Evolutionary conservation across 2,329 filamentous ascomycete species (phyloP), one percentile per base, ranked within the genome.

Genomic region (Fusarium sp.): DNA sequence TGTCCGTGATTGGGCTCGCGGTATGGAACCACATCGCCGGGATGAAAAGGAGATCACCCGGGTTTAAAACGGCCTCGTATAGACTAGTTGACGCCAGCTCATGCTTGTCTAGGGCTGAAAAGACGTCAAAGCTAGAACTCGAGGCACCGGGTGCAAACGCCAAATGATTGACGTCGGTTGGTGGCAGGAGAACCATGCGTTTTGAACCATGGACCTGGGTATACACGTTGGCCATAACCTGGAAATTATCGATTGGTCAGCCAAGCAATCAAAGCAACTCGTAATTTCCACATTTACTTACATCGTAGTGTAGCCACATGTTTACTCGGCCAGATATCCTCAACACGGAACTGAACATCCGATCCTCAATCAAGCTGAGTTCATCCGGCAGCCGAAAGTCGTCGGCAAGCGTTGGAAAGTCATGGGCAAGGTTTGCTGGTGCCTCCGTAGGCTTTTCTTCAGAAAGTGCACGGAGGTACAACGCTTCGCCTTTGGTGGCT

Each of bases 291-390:
- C 37, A 22, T 27, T n/a, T 41, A 78, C 83, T 79, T 76, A 91
- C 89, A 79, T 96, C 92, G 80, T 96, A 96, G 78, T 96, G 93
- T 32, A 97, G 83, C 94, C 94, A 97, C 87, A 97, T 92, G 40
- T 89, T 91, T 13, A 95, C 91, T 3, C 87, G 87, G 1, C 92
- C 92, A 6, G 92, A 95, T 62, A 97, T 89, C 20, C 93, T 86
- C 23, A 97, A 79, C 0, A 94, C 90, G 4, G 92, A 94, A 76
- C 91, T 95, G 75, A 96, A 93, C 5, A 87, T 78, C 64, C 88
- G 88, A n/a, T 89, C 80, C 7, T 74, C 75, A 6, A 92, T 88
- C 33, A 85, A 80, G 0, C 77, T 77, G 11, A 97, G 80, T 63
- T 88, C 82, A 2, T 81, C 70, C 2, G 93, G 92, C 2, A 97